phyloP scores from a whole-genome alignment of 2,329 filamentous ascomycete genomes.

The Fusarium tanahbumbuense region DNA sequence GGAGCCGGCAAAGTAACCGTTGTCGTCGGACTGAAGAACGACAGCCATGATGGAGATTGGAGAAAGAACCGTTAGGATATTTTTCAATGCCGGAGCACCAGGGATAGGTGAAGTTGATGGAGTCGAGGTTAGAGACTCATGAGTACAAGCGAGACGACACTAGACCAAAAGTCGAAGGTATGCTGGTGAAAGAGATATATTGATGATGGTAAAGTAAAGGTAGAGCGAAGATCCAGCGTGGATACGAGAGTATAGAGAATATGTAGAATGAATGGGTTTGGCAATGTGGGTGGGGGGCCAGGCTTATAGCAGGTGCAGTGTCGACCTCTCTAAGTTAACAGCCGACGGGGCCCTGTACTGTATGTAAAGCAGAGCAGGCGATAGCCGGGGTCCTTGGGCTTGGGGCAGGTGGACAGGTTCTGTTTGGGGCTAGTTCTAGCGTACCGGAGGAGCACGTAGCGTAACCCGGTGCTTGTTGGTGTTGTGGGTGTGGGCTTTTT shows the following conservation, averaged over 20 bases:
- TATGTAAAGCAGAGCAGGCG: constrained; percentile 26
- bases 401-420: constrained; percentile 42
- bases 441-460: constrained; percentile 37
- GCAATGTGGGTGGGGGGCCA: constrained; percentile 45
- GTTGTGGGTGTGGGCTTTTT: constrained; percentile 32
- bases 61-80: constrained; percentile 35
- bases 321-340: constrained; percentile 16
- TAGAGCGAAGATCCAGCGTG: constrained; percentile 37
- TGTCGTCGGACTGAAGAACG: constrained; percentile 68
- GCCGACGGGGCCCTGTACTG: neutral
- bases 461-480: constrained; percentile 20
- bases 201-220: constrained; percentile 10
- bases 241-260: constrained; percentile 39
- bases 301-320: constrained; percentile 43
- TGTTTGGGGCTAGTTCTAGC: constrained; percentile 45
- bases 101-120: constrained; percentile 24
- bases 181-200: constrained; percentile 18
- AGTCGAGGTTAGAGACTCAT: constrained; percentile 42
- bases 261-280: constrained; percentile 41
- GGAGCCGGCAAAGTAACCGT: constrained; percentile 65
- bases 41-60: constrained; percentile 61
- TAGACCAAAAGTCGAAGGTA: constrained; percentile 2
- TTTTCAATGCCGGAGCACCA: constrained; percentile 43
- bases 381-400: constrained; percentile 30
- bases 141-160: constrained; percentile 26